Conservation (phyloP, 331 rosid genomes). For the Malus hybrid region DNA sequence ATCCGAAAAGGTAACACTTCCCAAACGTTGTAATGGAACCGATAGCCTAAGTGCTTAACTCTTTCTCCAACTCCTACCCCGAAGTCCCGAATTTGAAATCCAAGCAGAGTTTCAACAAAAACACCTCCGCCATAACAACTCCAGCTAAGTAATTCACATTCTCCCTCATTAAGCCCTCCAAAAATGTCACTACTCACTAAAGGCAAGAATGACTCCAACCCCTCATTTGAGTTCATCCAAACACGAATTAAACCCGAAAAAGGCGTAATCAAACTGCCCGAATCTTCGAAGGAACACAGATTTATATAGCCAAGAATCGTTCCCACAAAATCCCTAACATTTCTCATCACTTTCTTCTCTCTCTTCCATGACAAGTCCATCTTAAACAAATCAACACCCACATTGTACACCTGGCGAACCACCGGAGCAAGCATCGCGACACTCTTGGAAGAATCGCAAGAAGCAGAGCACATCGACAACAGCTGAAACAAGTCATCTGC, state of each 20-base stretch:
- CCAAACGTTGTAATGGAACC: slow-evolving; percentile 57
- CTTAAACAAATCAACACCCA: slow-evolving; percentile 27
- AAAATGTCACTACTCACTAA: slow-evolving; percentile 44
- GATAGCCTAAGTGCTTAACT: slow-evolving; percentile 54
- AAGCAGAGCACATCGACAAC: slow-evolving; percentile 40
- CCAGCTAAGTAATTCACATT: slow-evolving; percentile 51
- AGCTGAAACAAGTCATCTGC: slow-evolving; percentile 47
- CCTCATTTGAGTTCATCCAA: slow-evolving; percentile 44
- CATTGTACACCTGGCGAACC: slow-evolving; percentile 32
- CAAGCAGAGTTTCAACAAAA: slow-evolving; percentile 50
- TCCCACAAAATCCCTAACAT: slow-evolving; percentile 46
- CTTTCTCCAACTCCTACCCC: slow-evolving; percentile 38
- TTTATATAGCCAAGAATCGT: slow-evolving; percentile 45
- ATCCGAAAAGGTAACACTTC: slow-evolving; percentile 49
- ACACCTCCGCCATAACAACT: slow-evolving; percentile 48
- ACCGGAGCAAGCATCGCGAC: slow-evolving; percentile 61
- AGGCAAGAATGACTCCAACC: slow-evolving; percentile 48
- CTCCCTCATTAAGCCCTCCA: slow-evolving; percentile 30
- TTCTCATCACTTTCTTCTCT: slow-evolving; percentile 58
- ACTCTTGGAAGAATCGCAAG: slow-evolving; percentile 45
- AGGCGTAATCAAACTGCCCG: slow-evolving; percentile 18
- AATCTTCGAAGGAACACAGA: slow-evolving; percentile 28
- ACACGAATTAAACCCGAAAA: slow-evolving; percentile 38
- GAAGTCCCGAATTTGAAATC: slow-evolving; percentile 17
- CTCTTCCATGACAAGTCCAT: slow-evolving; percentile 41